phyloP scores from a whole-genome alignment of 306 rosid species.

The Nissolia schottii region DNA sequence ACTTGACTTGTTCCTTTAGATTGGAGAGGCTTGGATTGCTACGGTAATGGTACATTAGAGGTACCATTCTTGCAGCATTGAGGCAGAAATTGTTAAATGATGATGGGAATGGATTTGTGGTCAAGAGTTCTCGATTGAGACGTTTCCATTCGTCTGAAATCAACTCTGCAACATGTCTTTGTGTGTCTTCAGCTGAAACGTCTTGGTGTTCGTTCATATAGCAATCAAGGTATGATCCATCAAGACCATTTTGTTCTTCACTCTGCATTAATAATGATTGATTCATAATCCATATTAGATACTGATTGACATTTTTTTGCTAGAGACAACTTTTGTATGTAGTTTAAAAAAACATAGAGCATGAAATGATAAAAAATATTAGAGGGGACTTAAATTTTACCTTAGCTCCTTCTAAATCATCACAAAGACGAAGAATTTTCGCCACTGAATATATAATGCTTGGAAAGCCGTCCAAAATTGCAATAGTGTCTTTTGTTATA shows the following conservation, averaged over 20 bases:
- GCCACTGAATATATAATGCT: slow-evolving; percentile 22
- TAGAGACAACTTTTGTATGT: background rate
- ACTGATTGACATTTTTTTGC: background rate
- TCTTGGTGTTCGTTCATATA: slow-evolving; percentile 38
- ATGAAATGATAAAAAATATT: background rate
- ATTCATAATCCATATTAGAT: background rate
- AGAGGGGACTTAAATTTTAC: background rate
- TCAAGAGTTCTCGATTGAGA: slow-evolving; percentile 35
- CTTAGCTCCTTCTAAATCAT: slow-evolving; percentile 37
- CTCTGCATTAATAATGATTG: slow-evolving; percentile 17
- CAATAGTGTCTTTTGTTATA: slow-evolving; percentile 23
- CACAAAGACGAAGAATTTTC: slow-evolving; percentile 35
- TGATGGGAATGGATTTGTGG: slow-evolving; percentile 31
- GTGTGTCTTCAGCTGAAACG: slow-evolving; percentile 19
- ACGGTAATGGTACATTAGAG: slow-evolving; percentile 42
- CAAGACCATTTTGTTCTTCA: slow-evolving; percentile 37
- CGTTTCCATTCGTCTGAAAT: slow-evolving; percentile 51
- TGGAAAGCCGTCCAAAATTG: slow-evolving; percentile 22
- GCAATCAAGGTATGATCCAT: slow-evolving; percentile 55
- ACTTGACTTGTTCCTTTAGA: slow-evolving; percentile 35
- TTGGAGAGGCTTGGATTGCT: slow-evolving; percentile 32
- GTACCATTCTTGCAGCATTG: slow-evolving; percentile 52
- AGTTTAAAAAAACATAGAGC: background rate
- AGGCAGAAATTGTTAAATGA: slow-evolving; percentile 39
- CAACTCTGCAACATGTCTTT: slow-evolving; percentile 19